A percentile compares a stretch with the other conserved stretches of the same genome.
phyloP scores from a whole-genome alignment of 148 eudicot genomes.

The Nepenthes mirabilis region DNA sequence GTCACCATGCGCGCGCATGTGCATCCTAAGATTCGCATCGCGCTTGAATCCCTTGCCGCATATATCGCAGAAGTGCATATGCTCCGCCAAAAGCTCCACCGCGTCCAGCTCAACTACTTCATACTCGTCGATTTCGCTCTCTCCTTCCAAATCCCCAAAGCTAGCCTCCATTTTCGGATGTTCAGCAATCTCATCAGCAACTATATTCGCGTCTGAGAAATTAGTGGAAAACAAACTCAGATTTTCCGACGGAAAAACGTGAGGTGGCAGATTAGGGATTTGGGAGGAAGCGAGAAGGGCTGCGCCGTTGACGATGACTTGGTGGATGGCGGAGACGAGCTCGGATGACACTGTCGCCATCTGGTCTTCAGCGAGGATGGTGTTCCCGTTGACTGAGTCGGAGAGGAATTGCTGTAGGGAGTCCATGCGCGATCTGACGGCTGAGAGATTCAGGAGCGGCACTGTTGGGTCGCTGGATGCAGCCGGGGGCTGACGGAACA shows the following conservation, averaged over 20 bases:
- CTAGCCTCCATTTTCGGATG: slow-evolving; percentile 1
- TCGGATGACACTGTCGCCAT: slow-evolving; percentile 39
- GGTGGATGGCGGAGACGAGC: slow-evolving; percentile 55
- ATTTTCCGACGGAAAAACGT: too few species aligned
- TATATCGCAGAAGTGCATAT: slow-evolving; percentile 55
- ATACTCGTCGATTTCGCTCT: slow-evolving; percentile 10
- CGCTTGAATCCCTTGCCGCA: slow-evolving; percentile 73
- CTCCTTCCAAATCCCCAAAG: slow-evolving; percentile 12
- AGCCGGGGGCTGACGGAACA: not conserved
- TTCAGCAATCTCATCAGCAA: not conserved
- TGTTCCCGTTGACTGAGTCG: slow-evolving; percentile 34
- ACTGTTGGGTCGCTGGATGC: slow-evolving; percentile 5
- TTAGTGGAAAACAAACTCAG: too few species aligned
- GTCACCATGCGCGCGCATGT: slow-evolving; percentile 61
- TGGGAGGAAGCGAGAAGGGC: slow-evolving; percentile 37
- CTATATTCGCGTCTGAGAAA: not conserved
- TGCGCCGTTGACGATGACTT: slow-evolving; percentile 50
- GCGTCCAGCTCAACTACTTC: slow-evolving; percentile 59
- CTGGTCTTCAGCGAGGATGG: slow-evolving; percentile 23
- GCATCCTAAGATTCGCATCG: slow-evolving; percentile 66
- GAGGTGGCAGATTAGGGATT: not conserved
- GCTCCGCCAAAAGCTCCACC: slow-evolving; percentile 63
- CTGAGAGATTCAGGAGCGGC: slow-evolving; percentile 47
- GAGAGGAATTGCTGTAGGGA: slow-evolving; percentile 43
- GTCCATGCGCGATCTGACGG: slow-evolving; percentile 38